Conservation (phyloP, 2,329 filamentous ascomycete genomes). For the Fusarium napiforme region DNA sequence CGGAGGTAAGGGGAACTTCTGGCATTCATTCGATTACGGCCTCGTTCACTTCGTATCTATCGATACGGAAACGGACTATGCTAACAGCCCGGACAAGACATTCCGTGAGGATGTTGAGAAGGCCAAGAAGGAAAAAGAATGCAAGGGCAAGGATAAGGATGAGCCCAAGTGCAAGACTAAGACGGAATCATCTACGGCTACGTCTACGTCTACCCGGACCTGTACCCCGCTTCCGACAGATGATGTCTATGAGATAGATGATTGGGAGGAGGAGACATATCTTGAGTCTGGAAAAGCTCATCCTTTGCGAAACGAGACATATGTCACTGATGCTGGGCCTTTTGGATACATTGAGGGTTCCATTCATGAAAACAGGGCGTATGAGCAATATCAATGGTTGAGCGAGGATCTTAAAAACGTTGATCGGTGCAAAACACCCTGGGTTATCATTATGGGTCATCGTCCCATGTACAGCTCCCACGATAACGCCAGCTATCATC, state of each 20-base stretch:
- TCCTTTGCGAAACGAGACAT: not conserved
- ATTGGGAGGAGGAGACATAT: not conserved
- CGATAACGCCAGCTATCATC: not conserved
- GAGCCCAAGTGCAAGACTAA: not conserved
- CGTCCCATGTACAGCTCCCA: constrained; percentile 6
- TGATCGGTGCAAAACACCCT: not conserved
- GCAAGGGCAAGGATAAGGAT: not conserved
- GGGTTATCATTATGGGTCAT: not conserved
- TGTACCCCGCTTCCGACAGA: no score
- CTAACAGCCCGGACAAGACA: not conserved
- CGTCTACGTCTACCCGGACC: no score
- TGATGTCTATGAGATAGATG: not conserved
- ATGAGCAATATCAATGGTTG: constrained; percentile 1
- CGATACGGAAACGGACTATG: not conserved
- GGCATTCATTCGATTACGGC: not conserved
- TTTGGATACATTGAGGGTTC: not conserved
- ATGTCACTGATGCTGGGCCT: not conserved
- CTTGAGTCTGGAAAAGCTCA: not conserved
- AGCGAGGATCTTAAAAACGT: fast-evolving
- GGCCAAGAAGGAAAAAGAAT: not conserved
- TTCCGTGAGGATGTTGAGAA: not conserved
- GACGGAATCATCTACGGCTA: no score
- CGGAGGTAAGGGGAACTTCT: not conserved
- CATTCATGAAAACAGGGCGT: not conserved
- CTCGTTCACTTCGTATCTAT: constrained; percentile 2